Percentiles rank a stretch among this genome's conserved stretches.
These are phyloP conservation scores for Pseudopyrenochaeta lycopersici DNA, from an alignment of 2,329 filamentous ascomycete genomes.

Conservation along the genomic window DNA sequence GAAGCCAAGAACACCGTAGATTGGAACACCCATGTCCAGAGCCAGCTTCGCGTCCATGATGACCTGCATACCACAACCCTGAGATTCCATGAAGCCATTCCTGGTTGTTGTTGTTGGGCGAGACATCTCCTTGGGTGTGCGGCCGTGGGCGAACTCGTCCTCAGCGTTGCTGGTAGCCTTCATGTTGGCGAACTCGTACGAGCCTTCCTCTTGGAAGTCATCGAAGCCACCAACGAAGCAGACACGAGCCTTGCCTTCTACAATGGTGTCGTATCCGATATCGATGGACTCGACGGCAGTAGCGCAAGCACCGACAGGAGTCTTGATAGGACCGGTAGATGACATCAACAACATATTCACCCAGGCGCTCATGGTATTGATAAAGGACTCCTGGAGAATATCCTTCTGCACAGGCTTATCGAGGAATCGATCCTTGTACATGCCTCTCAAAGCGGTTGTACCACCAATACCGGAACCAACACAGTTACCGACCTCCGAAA, in stretches of 20 bases:
- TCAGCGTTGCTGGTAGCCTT: conserved; percentile 98
- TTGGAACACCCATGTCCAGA: conserved; percentile 97
- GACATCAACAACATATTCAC: conserved; percentile 99
- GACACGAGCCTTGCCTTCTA: conserved; percentile 96
- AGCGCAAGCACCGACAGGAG: conserved; percentile 95
- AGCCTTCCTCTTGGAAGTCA: conserved; percentile 98
- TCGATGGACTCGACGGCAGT: conserved; percentile 97
- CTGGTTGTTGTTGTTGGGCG: conserved; percentile 95
- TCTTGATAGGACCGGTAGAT: conserved; percentile 98
- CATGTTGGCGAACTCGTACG: conserved; percentile 99
- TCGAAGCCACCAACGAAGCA: conserved; percentile 99
- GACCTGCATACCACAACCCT: conserved; percentile 96
- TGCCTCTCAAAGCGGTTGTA: conserved; percentile 87
- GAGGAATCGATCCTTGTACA: conserved; percentile 97
- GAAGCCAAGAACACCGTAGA: conserved; percentile 91
- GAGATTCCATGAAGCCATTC: conserved; percentile 99
- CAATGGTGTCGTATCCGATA: conserved; percentile 97
- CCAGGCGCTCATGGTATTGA: conserved; percentile 99
- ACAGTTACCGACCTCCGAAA: conserved; percentile 98
- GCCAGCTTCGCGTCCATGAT: conserved; percentile 98
- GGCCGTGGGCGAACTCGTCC: conserved; percentile 93
- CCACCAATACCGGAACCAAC: conserved; percentile 98
- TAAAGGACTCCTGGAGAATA: conserved; percentile 98
- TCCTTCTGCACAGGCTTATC: conserved; percentile 99
- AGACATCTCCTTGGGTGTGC: conserved; percentile 97